Evolutionary conservation across 2,329 filamentous ascomycete genomes (phyloP), one percentile per base, ranked within the genome.

Genomic region (Thelonectria olida): DNA sequence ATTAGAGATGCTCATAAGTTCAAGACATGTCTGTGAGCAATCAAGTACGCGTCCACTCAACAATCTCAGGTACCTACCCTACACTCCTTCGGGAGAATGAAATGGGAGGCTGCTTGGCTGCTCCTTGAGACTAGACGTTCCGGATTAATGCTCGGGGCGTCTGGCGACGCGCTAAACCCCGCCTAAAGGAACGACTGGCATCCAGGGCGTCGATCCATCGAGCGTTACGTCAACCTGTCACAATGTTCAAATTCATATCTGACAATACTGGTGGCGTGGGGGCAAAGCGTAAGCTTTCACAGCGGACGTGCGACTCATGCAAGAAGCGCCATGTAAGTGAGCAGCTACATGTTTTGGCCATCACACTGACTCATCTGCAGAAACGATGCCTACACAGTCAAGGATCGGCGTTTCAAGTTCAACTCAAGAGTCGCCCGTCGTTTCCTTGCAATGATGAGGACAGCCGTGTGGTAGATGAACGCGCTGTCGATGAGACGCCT

Each of bases 261-360:
- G 54, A 51, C 20, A 51, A 47, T 31, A 48, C 50, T 13, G 54
- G 54, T 20, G 54, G 54, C 6, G 39, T 58, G 2, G 54, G 54
- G 3, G 28, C 54, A 17, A 58, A 58, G 39, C 54, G 54, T 27
- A 57, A 45, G 12, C 27, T 57, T 9, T 22, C 54, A 20, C 54
- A 58, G 2, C 50, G 34, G 34, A 51, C 54, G 5, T 58, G 47
- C 47, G 39, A 58, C 12, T 34, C 54, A 1, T 58, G 54, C 54
- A 58, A 58, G 28, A 58, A 52, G 20, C 54, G 54, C 19, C 54
- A 58, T 58, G 54, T 58, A 34, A 25, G 54, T 28, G 3, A 15
- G 2, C 8, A 8, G 15, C n/a, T 8, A 10, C 7, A 41, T n/a
- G 6, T 17, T n/a, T 20, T 41, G 7, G n/a, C n/a, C 12, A 19